A percentile compares a stretch with the other conserved stretches of the same genome.
These are phyloP conservation scores for Isabelozyma rhagii DNA, from an alignment of 805 yeast species.

Conservation along the genomic window DNA sequence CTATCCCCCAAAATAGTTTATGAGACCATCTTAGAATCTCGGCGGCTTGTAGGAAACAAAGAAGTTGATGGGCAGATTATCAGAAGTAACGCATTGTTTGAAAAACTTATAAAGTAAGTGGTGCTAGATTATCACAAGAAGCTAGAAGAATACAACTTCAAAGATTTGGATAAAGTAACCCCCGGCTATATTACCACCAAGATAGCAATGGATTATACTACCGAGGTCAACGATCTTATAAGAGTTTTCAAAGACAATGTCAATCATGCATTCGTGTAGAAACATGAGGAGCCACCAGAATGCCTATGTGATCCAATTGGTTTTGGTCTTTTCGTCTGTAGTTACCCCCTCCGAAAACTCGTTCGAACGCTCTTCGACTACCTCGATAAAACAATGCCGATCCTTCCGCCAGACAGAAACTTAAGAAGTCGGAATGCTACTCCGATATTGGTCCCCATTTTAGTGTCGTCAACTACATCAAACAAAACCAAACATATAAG, in stretches of 20 bases:
- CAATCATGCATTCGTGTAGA: conserved; percentile 10
- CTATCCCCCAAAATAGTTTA: conserved; percentile 12
- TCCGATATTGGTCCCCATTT: conserved; percentile 6
- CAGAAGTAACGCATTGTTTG: conserved; percentile 6
- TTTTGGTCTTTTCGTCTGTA: conserved; percentile 37
- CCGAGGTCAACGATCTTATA: conserved; percentile 8
- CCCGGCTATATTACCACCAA: conserved; percentile 2
- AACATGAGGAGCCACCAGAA: conserved; percentile 31
- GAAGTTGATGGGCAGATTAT: conserved; percentile 3
- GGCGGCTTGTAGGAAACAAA: conserved; percentile 1
- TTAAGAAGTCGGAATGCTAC: conserved; percentile 3
- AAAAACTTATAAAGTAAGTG: conserved; percentile 3
- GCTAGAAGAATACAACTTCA: conserved; percentile 1
- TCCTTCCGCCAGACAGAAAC: conserved; percentile 31
- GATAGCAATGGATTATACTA: conserved; percentile 5
- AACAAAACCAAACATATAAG: neutral
- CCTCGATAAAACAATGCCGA: conserved; percentile 24
- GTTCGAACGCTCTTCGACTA: conserved; percentile 37
- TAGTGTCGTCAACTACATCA: conserved; percentile 8
- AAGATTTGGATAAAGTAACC: conserved; percentile 1
- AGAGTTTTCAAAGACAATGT: conserved; percentile 13
- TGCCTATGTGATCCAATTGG: conserved; percentile 41
- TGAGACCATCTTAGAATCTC: conserved; percentile 6
- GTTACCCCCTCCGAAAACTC: conserved; percentile 43
- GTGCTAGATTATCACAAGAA: conserved; percentile 9